These are phyloP conservation scores for Bipolaris cookei DNA, from an alignment of 2,329 filamentous ascomycete genomes.

Conservation along the genomic window DNA sequence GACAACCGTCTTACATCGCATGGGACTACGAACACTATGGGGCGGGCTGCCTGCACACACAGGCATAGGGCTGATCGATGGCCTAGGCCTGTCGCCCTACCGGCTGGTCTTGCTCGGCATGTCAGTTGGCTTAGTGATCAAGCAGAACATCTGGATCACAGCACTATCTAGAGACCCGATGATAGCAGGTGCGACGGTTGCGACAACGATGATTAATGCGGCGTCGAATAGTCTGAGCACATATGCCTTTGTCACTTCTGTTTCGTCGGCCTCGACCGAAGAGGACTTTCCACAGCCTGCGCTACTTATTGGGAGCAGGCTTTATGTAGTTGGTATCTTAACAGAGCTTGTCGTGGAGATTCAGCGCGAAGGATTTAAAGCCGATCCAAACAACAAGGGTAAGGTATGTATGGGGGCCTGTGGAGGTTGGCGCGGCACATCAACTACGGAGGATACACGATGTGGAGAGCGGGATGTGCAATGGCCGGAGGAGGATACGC, in stretches of 20 bases:
- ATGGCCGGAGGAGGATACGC: conserved; percentile 57
- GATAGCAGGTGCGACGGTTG: conserved; percentile 50
- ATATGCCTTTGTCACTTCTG: conserved; percentile 59
- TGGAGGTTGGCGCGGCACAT: conserved; percentile 60
- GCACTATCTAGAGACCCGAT: conserved; percentile 60
- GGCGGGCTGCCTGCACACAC: conserved; percentile 51
- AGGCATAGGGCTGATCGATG: conserved; percentile 50
- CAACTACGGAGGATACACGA: conserved; percentile 61
- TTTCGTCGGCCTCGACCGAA: conserved; percentile 56
- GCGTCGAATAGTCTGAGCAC: conserved; percentile 62
- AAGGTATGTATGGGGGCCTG: conserved; percentile 59
- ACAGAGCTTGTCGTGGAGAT: conserved; percentile 64
- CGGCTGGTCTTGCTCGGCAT: conserved; percentile 61
- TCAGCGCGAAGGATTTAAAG: conserved; percentile 62
- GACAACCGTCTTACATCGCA: conserved; percentile 51
- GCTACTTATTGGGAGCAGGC: conserved; percentile 56
- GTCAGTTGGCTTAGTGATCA: conserved; percentile 59
- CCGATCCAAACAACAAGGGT: conserved; percentile 58
- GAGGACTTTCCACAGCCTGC: conserved; percentile 48
- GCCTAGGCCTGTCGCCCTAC: conserved; percentile 58
- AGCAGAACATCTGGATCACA: conserved; percentile 64
- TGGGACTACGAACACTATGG: conserved; percentile 55
- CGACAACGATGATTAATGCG: conserved; percentile 61
- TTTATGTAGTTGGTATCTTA: conserved; percentile 61
- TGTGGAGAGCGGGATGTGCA: conserved; percentile 60